These are phyloP conservation scores for Trichoderma harzianum DNA, from an alignment of 2,329 filamentous ascomycete species.

Conservation along the genomic window DNA sequence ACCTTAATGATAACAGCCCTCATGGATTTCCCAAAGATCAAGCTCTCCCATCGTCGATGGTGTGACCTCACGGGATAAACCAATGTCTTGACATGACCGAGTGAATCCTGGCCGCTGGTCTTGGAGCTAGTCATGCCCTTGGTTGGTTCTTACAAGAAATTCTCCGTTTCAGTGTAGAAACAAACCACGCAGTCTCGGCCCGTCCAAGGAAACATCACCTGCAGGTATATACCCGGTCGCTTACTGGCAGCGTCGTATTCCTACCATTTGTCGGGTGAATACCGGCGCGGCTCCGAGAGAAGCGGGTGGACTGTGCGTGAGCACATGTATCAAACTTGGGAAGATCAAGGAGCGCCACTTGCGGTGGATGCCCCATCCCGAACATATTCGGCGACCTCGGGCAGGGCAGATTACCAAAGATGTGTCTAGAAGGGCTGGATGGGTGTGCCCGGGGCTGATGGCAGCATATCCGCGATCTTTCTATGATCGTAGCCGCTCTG, in stretches of 20 bases:
- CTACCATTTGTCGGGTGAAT: not conserved
- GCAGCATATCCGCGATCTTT: not conserved
- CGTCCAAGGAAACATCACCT: not conserved
- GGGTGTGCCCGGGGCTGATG: not conserved
- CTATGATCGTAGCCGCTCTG: not conserved
- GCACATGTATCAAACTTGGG: not conserved
- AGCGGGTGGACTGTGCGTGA: not conserved
- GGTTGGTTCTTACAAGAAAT: not conserved
- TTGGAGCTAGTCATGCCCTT: not conserved
- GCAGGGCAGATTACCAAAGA: not conserved
- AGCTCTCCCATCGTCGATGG: not conserved
- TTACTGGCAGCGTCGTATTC: not conserved
- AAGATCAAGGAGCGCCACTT: not conserved
- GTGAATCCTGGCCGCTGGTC: not conserved
- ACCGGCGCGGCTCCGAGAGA: not conserved
- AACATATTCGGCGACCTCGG: slow-evolving; percentile 10
- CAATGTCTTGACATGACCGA: not conserved
- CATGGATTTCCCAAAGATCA: not conserved
- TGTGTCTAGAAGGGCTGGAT: not conserved
- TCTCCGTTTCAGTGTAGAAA: not conserved
- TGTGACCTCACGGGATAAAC: not conserved
- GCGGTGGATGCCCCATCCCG: not conserved
- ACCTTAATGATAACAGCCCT: not conserved
- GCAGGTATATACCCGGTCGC: not conserved
- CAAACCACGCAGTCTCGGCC: not conserved